Conservation (phyloP, 169 alveolate genomes). For the Plasmodium knowlesi region DNA sequence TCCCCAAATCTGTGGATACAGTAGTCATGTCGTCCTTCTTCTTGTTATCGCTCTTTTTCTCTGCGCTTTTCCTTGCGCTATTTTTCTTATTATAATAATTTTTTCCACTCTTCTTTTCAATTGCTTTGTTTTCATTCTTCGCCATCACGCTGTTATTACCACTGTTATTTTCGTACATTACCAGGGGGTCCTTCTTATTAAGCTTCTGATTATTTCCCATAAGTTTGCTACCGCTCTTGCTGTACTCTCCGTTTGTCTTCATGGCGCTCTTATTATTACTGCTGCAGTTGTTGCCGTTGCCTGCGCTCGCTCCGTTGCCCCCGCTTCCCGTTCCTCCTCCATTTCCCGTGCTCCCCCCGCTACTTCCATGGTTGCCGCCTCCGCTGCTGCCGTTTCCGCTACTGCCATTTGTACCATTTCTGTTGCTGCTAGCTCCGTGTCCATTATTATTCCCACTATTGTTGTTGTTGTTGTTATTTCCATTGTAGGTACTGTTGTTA, state of each 20-base stretch:
- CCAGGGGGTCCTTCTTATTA: background rate
- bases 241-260: background rate
- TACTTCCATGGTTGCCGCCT: background rate
- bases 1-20: background rate
- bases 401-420: no score
- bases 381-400: background rate
- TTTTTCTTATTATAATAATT: slow-evolving; percentile 15
- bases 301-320: background rate
- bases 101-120: slow-evolving; percentile 20
- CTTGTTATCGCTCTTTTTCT: slow-evolving; percentile 3
- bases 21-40: background rate
- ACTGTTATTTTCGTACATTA: background rate
- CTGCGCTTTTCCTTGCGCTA: slow-evolving; percentile 12
- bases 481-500: background rate
- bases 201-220: background rate
- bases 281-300: background rate
- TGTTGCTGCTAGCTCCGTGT: background rate
- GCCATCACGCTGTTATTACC: background rate
- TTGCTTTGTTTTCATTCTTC: slow-evolving; percentile 1
- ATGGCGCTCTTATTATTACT: slow-evolving; percentile 11
- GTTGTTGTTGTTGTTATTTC: background rate
- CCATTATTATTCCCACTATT: background rate
- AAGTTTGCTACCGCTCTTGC: slow-evolving; percentile 4
- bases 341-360: background rate
- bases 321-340: background rate